A percentile compares a stretch with the other conserved stretches of the same genome.
phyloP scores from a whole-genome alignment of 805 yeast species.

The Kodamaea hsintzibuensis region DNA sequence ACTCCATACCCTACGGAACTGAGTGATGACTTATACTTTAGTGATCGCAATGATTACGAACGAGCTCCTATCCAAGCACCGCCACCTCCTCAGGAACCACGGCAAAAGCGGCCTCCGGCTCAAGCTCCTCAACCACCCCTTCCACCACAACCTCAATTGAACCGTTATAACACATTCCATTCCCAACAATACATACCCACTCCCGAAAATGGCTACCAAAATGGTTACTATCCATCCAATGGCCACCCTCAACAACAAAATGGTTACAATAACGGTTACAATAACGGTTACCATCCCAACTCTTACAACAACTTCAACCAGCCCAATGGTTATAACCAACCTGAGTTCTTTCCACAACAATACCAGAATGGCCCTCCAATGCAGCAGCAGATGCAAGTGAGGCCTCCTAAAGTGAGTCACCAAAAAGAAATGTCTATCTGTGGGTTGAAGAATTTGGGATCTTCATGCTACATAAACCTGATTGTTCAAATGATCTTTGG shows the following conservation, averaged over 20 bases:
- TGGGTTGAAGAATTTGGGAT: slow-evolving; percentile 67
- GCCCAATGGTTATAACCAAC: neutral
- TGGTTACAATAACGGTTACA: neutral
- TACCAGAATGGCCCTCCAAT: slow-evolving; percentile 24
- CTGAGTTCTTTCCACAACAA: neutral
- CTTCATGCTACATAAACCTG: slow-evolving; percentile 75
- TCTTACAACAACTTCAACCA: neutral
- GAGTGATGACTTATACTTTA: neutral
- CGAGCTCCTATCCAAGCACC: neutral
- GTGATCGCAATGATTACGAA: neutral
- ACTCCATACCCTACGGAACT: neutral
- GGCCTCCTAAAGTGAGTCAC: slow-evolving; percentile 15
- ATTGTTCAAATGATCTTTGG: slow-evolving; percentile 72
- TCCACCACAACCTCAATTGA: neutral
- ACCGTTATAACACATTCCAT: neutral
- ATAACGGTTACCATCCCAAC: neutral
- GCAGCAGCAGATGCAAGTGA: slow-evolving; percentile 17
- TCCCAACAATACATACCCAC: neutral
- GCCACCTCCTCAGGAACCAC: neutral
- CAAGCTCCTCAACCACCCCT: neutral
- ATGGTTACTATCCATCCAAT: neutral
- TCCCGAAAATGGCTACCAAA: neutral
- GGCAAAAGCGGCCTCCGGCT: neutral
- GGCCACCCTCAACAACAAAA: neutral
- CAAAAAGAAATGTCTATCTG: slow-evolving; percentile 51